Evolutionary conservation across 345 rosid species (phyloP).

Genomic region (Bretschneidera sinensis): DNA sequence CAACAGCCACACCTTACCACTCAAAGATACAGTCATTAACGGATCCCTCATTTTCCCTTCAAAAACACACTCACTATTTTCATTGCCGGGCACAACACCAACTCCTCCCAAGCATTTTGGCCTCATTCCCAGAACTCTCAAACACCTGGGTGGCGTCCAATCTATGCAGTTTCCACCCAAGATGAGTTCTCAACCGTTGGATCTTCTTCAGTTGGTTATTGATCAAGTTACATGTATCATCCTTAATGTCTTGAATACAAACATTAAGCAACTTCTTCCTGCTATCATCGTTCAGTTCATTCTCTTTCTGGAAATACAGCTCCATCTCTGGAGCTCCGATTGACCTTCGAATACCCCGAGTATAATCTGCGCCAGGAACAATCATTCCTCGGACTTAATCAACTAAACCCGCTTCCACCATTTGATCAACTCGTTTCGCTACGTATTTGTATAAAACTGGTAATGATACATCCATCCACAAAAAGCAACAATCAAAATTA

Average conservation of each 20-base stretch:
- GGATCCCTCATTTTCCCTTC: too few relatives aligned
- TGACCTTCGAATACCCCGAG: constrained; percentile 7
- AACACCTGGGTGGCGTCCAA: too few relatives aligned
- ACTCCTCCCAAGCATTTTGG: too few relatives aligned
- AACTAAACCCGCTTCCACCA: constrained; percentile 16
- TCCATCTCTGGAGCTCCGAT: constrained; percentile 24
- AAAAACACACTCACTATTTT: too few relatives aligned
- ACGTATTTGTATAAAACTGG: constrained; percentile 2
- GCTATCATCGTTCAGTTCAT: not conserved
- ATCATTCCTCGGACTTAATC: constrained; percentile 5
- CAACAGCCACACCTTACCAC: too few relatives aligned
- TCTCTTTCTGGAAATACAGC: not conserved
- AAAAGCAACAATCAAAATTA: constrained; percentile 7
- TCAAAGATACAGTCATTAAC: too few relatives aligned
- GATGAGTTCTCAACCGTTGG: too few relatives aligned
- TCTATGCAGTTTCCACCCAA: too few relatives aligned
- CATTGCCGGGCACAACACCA: too few relatives aligned
- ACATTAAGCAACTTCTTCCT: not conserved
- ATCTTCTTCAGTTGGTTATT: too few relatives aligned
- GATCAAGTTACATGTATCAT: too few relatives aligned
- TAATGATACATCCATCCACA: constrained; percentile 21
- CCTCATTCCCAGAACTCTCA: too few relatives aligned
- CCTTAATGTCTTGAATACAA: constrained; percentile 14
- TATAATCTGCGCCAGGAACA: not conserved
- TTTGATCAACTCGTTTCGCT: constrained; percentile 7